A percentile compares a stretch with the other conserved stretches of the same genome.
These are phyloP conservation scores for Myrica gale DNA, from an alignment of 306 rosid genomes.

Conservation along the genomic window DNA sequence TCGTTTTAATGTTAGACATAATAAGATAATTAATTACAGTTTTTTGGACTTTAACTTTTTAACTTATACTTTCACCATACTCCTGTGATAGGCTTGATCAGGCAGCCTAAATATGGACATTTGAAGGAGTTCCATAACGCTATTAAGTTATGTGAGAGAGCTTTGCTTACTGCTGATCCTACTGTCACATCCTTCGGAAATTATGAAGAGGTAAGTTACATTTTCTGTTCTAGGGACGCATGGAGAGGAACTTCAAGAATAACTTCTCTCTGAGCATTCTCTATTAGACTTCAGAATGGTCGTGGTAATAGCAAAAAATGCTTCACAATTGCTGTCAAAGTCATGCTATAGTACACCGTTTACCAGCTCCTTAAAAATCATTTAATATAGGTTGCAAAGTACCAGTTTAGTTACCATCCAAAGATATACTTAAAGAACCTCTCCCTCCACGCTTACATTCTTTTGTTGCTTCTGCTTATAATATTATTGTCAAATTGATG, in stretches of 20 bases:
- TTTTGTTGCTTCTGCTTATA: not conserved
- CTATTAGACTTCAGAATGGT: not conserved
- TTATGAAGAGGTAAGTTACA: constrained; percentile 37
- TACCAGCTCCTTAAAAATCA: not conserved
- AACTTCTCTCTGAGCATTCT: constrained; percentile 9
- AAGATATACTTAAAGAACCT: not conserved
- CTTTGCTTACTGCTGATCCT: constrained; percentile 66
- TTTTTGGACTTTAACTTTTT: constrained; percentile 4
- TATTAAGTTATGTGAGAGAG: constrained; percentile 59
- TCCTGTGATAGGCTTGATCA: constrained; percentile 42
- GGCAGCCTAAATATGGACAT: constrained; percentile 80
- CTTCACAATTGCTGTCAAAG: not conserved
- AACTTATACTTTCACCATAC: not conserved
- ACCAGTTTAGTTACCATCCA: not conserved
- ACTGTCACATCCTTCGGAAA: constrained; percentile 43
- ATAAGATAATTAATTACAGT: not conserved
- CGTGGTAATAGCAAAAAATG: not conserved
- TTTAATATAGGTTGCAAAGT: not conserved
- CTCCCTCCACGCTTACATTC: not conserved
- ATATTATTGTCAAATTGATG: not conserved
- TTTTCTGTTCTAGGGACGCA: not conserved
- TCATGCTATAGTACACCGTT: not conserved
- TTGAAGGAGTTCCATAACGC: constrained; percentile 69
- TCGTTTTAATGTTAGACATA: not conserved
- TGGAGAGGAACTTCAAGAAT: not conserved